These are phyloP conservation scores for Phlegmacium glaucopus DNA, from an alignment of 768 basidiomycete genomes.

Conservation along the genomic window DNA sequence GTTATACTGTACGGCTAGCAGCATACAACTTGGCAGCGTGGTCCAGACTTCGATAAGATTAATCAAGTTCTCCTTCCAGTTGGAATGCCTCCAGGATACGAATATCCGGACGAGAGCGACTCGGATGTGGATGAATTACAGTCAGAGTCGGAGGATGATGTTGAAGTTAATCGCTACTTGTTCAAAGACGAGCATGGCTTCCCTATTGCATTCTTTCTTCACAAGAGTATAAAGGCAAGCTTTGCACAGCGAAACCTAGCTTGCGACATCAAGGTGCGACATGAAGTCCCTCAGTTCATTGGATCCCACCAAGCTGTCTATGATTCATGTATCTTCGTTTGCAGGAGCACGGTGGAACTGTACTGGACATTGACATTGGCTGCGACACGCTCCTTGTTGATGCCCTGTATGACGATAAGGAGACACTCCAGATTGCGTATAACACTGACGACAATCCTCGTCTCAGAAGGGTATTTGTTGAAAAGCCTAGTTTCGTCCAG, in stretches of 20 bases:
- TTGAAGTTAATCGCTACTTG: slow-evolving; percentile 1
- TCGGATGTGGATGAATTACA: too few relatives aligned
- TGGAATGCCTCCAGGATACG: too few relatives aligned
- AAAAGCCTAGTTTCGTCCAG: slow-evolving; percentile 26
- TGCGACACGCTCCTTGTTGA: slow-evolving; percentile 25
- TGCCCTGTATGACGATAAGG: not conserved
- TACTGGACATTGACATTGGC: slow-evolving; percentile 12
- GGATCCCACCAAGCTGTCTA: not conserved
- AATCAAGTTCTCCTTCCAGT: too few relatives aligned
- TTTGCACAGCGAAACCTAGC: slow-evolving; percentile 18
- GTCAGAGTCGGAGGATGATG: not conserved
- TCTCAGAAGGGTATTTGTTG: slow-evolving; percentile 18
- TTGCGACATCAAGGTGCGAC: slow-evolving; percentile 31
- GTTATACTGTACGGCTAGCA: too few relatives aligned
- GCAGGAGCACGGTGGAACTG: slow-evolving; percentile 27
- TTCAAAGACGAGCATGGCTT: slow-evolving; percentile 22
- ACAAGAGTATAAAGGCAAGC: slow-evolving; percentile 24
- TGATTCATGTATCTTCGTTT: not conserved
- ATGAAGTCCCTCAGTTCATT: not conserved
- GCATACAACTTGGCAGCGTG: too few relatives aligned
- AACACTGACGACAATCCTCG: slow-evolving; percentile 8
- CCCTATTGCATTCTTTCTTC: slow-evolving; percentile 30
- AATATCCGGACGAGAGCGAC: too few relatives aligned
- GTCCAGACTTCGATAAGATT: too few relatives aligned
- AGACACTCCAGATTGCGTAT: slow-evolving; percentile 15